Evolutionary conservation across 2,329 filamentous ascomycete species (phyloP).

Genomic region (Apiospora hydei): DNA sequence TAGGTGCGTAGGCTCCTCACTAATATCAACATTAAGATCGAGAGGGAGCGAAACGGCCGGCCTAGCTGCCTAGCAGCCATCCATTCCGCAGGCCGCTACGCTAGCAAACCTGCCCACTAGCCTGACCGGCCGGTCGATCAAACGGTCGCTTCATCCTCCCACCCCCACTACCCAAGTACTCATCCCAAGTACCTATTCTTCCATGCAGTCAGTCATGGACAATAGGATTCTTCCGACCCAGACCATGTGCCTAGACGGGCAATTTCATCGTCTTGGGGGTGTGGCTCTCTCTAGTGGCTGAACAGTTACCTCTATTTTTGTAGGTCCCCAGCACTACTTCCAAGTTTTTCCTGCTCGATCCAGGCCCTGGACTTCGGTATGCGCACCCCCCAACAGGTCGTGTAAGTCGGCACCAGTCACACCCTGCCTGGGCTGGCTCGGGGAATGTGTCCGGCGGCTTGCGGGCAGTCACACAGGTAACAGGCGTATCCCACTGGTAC

Average conservation of each 20-base stretch:
- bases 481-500: neutral
- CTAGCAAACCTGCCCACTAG: neutral
- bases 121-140: constrained; percentile 8
- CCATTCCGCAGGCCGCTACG: neutral
- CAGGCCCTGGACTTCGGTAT: neutral
- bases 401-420: neutral
- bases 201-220: neutral
- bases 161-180: neutral
- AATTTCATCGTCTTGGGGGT: constrained; percentile 7
- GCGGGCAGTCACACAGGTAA: neutral
- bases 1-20: neutral
- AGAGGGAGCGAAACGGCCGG: neutral
- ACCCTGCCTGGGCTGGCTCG: neutral
- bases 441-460: constrained; percentile 3
- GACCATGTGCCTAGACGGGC: neutral
- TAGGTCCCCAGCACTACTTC: neutral
- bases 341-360: constrained; percentile 1
- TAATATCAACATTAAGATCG: neutral
- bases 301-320: neutral
- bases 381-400: neutral
- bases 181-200: neutral
- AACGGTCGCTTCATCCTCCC: constrained; percentile 12
- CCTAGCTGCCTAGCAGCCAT: neutral
- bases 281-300: constrained; percentile 18
- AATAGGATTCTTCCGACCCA: neutral